These are phyloP conservation scores for Royoungia palumana DNA, from an alignment of 768 basidiomycete species.

Conservation along the genomic window DNA sequence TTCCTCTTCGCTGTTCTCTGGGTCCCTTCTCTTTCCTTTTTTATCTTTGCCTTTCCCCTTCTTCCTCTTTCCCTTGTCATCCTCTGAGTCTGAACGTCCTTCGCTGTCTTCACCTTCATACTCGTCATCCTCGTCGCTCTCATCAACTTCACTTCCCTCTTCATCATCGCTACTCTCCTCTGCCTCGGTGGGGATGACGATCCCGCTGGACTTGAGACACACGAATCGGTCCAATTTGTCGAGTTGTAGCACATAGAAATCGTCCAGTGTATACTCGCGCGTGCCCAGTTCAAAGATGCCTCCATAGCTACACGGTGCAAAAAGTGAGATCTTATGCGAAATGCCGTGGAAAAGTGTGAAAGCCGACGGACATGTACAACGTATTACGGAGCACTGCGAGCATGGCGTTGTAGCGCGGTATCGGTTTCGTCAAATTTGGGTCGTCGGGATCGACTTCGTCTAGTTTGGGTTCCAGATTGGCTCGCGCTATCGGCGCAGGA, in stretches of 20 bases:
- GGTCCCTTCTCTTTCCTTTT: conserved; percentile 17
- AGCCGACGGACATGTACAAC: conserved; percentile 66
- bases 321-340: background rate
- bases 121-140: conserved; percentile 53
- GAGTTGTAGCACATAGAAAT: conserved; percentile 76
- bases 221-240: conserved; percentile 80
- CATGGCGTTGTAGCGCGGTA: conserved; percentile 86
- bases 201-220: conserved; percentile 66
- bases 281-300: conserved; percentile 84
- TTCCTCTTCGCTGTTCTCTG: conserved; percentile 30
- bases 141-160: conserved; percentile 57
- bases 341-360: background rate
- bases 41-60: conserved; percentile 1
- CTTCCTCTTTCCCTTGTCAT: conserved; percentile 1
- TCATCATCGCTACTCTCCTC: conserved; percentile 61
- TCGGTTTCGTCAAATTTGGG: conserved; percentile 58
- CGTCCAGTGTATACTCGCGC: conserved; percentile 85
- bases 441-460: conserved; percentile 57
- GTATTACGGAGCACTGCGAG: conserved; percentile 80
- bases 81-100: conserved; percentile 9
- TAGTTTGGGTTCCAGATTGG: background rate
- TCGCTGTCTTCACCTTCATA: conserved; percentile 35
- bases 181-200: conserved; percentile 60
- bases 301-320: conserved; percentile 57
- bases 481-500: background rate